Percentiles rank a stretch among this genome's conserved stretches.
phyloP scores from a whole-genome alignment of 352 stramenopile genomes.

The Phytopythium oedochilum region DNA sequence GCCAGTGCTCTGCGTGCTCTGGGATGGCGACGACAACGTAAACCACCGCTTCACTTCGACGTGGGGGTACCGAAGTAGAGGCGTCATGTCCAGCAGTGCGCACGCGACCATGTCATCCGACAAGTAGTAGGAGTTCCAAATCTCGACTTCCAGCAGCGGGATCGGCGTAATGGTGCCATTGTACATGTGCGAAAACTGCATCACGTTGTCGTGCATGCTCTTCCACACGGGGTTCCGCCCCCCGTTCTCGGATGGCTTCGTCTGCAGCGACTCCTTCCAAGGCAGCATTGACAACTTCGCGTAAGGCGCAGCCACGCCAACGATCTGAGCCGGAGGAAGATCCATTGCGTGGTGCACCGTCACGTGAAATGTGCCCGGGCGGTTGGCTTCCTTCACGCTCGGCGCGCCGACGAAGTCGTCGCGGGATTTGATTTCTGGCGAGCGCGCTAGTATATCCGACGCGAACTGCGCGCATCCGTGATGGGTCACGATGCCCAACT shows the following conservation, averaged over 20 bases:
- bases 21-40: conserved; percentile 57
- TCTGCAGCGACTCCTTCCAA: conserved; percentile 85
- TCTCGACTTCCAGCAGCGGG: conserved; percentile 75
- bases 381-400: conserved; percentile 53
- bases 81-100: conserved; percentile 76
- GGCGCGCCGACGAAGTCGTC: conserved; percentile 42
- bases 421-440: conserved; percentile 53
- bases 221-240: conserved; percentile 74
- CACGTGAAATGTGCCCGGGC: conserved; percentile 68
- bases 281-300: conserved; percentile 70
- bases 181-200: conserved; percentile 88
- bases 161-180: conserved; percentile 87
- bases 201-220: conserved; percentile 64
- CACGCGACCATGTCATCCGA: conserved; percentile 78
- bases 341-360: conserved; percentile 74
- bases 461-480: conserved; percentile 75
- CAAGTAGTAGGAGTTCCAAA: conserved; percentile 85
- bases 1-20: conserved; percentile 29
- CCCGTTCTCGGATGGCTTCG: conserved; percentile 66
- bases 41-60: conserved; percentile 77
- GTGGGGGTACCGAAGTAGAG: conserved; percentile 69
- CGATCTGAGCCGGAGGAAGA: conserved; percentile 52
- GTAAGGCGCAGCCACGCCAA: conserved; percentile 67
- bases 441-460: conserved; percentile 50
- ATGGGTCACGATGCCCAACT: conserved; percentile 55